These are phyloP conservation scores for Aspergillus sparsus DNA, from an alignment of 495 filamentous ascomycete species.

Conservation along the genomic window DNA sequence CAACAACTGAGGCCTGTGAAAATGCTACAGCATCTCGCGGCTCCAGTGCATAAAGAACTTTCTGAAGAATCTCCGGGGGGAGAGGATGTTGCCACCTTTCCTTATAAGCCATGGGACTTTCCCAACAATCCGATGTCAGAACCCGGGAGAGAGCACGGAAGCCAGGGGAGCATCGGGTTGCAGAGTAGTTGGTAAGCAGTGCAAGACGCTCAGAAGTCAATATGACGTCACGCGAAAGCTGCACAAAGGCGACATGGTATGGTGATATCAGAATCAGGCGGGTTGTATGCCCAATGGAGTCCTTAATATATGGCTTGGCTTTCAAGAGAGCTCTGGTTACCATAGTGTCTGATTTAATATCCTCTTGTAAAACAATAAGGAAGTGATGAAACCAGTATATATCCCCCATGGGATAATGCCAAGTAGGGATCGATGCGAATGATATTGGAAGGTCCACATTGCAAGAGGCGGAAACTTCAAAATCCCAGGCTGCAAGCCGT, in stretches of 20 bases:
- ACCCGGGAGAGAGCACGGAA: constrained; percentile 19
- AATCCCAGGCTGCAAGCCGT: constrained; percentile 27
- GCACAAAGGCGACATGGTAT: constrained; percentile 15
- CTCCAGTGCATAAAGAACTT: constrained; percentile 14
- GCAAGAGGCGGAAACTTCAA: constrained; percentile 19
- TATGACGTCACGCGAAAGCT: constrained; percentile 2
- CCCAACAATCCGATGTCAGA: constrained; percentile 22
- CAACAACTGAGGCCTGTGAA: constrained; percentile 18
- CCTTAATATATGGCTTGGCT: constrained; percentile 17
- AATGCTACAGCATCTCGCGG: constrained; percentile 22
- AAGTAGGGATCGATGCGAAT: constrained; percentile 15
- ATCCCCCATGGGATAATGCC: constrained; percentile 13
- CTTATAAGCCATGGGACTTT: constrained; percentile 5
- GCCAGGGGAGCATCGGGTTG: constrained; percentile 18
- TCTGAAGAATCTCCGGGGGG: constrained; percentile 17
- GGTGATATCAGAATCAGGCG: constrained; percentile 18
- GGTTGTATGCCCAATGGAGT: background rate
- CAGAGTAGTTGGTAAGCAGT: constrained; percentile 16
- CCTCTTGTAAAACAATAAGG: constrained; percentile 18
- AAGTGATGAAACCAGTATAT: constrained; percentile 23
- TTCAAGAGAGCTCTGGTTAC: constrained; percentile 16
- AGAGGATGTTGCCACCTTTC: constrained; percentile 15
- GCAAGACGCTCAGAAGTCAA: constrained; percentile 10
- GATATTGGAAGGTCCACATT: constrained; percentile 18
- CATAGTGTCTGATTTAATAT: constrained; percentile 17